These are phyloP conservation scores for Ceratobasidium sp. DNA, from an alignment of 1,284 basidiomycete species.

Conservation along the genomic window DNA sequence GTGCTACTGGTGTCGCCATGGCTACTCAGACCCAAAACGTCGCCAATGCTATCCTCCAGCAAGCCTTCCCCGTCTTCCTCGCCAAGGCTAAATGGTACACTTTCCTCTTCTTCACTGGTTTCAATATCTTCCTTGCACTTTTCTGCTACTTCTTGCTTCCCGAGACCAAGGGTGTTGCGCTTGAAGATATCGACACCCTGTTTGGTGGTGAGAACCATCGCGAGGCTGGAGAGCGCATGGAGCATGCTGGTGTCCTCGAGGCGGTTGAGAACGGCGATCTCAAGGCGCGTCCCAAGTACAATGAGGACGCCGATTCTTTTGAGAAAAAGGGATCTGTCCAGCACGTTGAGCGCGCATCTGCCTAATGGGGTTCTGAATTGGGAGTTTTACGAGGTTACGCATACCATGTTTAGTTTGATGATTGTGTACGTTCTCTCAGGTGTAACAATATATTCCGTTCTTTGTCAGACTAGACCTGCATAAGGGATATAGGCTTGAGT, in stretches of 20 bases:
- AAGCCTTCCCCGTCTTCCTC: slow-evolving; percentile 48
- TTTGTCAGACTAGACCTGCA: background rate
- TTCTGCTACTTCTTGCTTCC: slow-evolving; percentile 45
- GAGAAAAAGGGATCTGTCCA: slow-evolving; percentile 34
- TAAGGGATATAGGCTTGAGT: background rate
- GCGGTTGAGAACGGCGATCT: slow-evolving; percentile 34
- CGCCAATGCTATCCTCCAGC: slow-evolving; percentile 49
- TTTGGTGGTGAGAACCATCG: slow-evolving; percentile 45
- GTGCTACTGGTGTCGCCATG: slow-evolving; percentile 50
- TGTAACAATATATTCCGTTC: slow-evolving; percentile 26
- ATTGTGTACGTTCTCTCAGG: slow-evolving; percentile 7
- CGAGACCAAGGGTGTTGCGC: slow-evolving; percentile 37
- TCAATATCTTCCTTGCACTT: slow-evolving; percentile 42
- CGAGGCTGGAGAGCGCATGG: slow-evolving; percentile 43
- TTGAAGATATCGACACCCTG: slow-evolving; percentile 43
- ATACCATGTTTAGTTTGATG: slow-evolving; percentile 3
- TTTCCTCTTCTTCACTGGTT: slow-evolving; percentile 40
- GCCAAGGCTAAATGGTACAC: slow-evolving; percentile 46
- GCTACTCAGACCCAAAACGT: slow-evolving; percentile 50
- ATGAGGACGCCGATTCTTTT: slow-evolving; percentile 25
- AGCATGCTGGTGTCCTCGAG: slow-evolving; percentile 38
- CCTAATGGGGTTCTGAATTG: background rate
- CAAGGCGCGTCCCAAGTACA: slow-evolving; percentile 25
- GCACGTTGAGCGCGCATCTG: slow-evolving; percentile 31
- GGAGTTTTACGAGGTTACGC: background rate